Evolutionary conservation across 495 filamentous ascomycete genomes (phyloP).

Genomic region (Hypoxylon intermedium): DNA sequence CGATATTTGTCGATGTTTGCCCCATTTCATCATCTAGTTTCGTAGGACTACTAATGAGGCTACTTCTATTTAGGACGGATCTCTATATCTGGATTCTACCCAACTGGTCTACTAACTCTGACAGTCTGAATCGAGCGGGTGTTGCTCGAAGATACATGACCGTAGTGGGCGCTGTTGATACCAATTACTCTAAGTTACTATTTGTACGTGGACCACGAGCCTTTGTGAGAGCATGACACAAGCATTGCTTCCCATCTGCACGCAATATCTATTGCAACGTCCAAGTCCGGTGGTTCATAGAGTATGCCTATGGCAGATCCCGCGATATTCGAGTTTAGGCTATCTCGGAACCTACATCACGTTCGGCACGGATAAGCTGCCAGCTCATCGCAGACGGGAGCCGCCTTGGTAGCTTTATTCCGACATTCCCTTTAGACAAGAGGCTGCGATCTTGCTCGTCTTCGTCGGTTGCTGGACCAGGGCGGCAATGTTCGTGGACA

Average conservation of each 20-base stretch:
- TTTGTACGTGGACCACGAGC: too few relatives aligned
- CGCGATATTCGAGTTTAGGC: constrained; percentile 31
- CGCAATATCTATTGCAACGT: neutral
- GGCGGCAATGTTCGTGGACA: constrained; percentile 7
- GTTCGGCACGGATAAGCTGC: constrained; percentile 25
- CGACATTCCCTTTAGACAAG: constrained; percentile 21
- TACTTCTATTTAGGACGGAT: too few relatives aligned
- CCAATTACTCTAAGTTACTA: too few relatives aligned
- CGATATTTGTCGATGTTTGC: constrained; percentile 13
- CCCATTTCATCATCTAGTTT: too few relatives aligned
- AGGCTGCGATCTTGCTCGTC: neutral
- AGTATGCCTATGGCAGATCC: constrained; percentile 24
- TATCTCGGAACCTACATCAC: constrained; percentile 25
- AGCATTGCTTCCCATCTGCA: neutral
- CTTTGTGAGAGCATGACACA: constrained; percentile 5
- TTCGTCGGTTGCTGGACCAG: constrained; percentile 14
- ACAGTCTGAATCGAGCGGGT: too few relatives aligned
- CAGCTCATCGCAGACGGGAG: constrained; percentile 27
- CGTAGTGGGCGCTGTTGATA: too few relatives aligned
- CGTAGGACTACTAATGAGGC: constrained; percentile 9
- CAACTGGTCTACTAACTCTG: too few relatives aligned
- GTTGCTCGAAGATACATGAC: too few relatives aligned
- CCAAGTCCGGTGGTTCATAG: constrained; percentile 5
- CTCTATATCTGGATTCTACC: constrained; percentile 3
- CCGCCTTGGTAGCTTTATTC: constrained; percentile 24